phyloP scores from a whole-genome alignment of 768 basidiomycete species.

The Filobasidium wieringae region DNA sequence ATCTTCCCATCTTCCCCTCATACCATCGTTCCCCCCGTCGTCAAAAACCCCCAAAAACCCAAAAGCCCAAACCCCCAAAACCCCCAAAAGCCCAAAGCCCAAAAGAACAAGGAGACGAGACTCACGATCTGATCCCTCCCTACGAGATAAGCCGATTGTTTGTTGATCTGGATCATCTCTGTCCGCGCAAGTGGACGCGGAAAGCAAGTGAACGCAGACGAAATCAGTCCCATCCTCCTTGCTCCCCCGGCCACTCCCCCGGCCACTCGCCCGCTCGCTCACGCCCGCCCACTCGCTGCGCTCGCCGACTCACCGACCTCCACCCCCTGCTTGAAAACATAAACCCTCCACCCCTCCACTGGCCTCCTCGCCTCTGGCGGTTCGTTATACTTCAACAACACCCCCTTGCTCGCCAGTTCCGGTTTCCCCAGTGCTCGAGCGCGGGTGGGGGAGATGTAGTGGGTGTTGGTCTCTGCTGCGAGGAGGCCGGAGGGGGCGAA shows the following conservation, averaged over 20 bases:
- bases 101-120: neutral
- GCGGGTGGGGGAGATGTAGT: slow-evolving; percentile 44
- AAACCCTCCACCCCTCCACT: slow-evolving; percentile 75
- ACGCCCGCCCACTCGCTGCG: neutral
- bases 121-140: slow-evolving; percentile 78
- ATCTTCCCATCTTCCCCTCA: too few species aligned
- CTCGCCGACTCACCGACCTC: slow-evolving; percentile 60
- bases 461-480: slow-evolving; percentile 91
- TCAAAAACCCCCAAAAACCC: too few species aligned
- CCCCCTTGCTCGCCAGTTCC: slow-evolving; percentile 34
- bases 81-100: too few species aligned
- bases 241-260: neutral
- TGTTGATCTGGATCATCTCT: slow-evolving; percentile 86
- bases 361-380: slow-evolving; percentile 96
- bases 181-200: neutral
- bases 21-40: too few species aligned
- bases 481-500: slow-evolving; percentile 78
- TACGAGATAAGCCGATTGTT: slow-evolving; percentile 87
- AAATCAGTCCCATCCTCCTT: neutral
- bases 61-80: too few species aligned
- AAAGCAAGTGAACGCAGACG: too few species aligned
- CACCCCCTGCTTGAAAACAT: slow-evolving; percentile 92
- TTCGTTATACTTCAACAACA: slow-evolving; percentile 90
- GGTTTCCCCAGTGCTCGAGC: slow-evolving; percentile 51
- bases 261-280: neutral